phyloP scores from a whole-genome alignment of 1,284 basidiomycete species.

The Meripilus lineatus region DNA sequence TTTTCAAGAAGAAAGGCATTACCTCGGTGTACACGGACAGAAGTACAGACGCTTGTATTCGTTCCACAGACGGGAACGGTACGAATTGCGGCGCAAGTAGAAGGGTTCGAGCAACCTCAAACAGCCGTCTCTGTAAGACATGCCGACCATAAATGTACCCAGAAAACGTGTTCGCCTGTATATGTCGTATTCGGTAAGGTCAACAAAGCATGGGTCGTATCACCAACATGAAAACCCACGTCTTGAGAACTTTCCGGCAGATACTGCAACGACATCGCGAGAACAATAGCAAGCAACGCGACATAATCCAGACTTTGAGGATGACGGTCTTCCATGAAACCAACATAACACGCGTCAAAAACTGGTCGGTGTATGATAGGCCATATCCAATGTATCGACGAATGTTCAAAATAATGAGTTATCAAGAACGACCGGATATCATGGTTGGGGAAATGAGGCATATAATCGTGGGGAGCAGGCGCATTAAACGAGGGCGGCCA shows the following conservation, averaged over 20 bases:
- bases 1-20: neutral
- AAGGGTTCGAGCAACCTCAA: slow-evolving; percentile 16
- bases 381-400: slow-evolving; percentile 18
- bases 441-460: slow-evolving; percentile 17
- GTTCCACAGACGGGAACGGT: slow-evolving; percentile 17
- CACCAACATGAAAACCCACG: slow-evolving; percentile 8
- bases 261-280: slow-evolving; percentile 20
- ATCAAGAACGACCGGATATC: slow-evolving; percentile 16
- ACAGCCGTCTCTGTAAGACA: slow-evolving; percentile 14
- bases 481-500: neutral
- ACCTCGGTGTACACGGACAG: slow-evolving; percentile 20
- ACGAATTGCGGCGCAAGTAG: slow-evolving; percentile 12
- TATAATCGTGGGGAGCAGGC: slow-evolving; percentile 9
- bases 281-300: slow-evolving; percentile 18
- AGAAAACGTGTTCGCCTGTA: slow-evolving; percentile 14
- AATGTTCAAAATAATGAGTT: slow-evolving; percentile 18
- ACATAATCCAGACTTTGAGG: slow-evolving; percentile 18
- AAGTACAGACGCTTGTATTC: slow-evolving; percentile 17
- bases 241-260: slow-evolving; percentile 18
- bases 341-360: slow-evolving; percentile 17
- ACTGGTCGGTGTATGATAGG: slow-evolving; percentile 18
- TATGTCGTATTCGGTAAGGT: no score
- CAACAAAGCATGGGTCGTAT: neutral
- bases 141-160: slow-evolving; percentile 17
- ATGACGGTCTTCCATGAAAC: slow-evolving; percentile 10